Base-by-base conservation (phyloP, 1,139 yeast species). In the Magnusiomyces suaveolens region DNA sequence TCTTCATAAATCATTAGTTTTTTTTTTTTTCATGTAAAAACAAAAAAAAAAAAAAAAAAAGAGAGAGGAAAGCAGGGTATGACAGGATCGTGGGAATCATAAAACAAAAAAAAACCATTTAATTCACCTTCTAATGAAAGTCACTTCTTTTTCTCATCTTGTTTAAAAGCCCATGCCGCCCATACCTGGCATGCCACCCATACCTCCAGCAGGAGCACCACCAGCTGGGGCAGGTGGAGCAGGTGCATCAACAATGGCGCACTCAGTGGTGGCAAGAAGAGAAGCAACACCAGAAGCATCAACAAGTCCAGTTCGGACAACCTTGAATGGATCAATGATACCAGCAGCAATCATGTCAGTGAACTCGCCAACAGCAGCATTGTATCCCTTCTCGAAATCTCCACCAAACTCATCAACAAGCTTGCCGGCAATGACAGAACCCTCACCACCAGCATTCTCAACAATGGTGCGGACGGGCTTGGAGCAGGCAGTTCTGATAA, bases 221-320 rank as follows among this genome's bases (percentile, higher is more conserved):
- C 87, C 78, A 61, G 89, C 81, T 61, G 84, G 73, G 63, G 83
- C 78, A 72, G 87, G 80, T 64, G 92, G 95, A 75, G 87, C 90
- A 64, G 97, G 97, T 65, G 95, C 96, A 66, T 90, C 97, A 59
- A 90, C 97, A 69, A 92, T 88, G 62, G 97, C 97, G 74, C 97
- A 94, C 77, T 92, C 99, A 61, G 98, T 92, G 56, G 98, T 94
- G 63, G 97, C 98, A 72, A 92, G 81, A 72, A 92, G 80, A 33
- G 97, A 89, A 54, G 99, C 98, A 63, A 92, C 98, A 77, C 97
- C 96, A 56, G 95, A 81, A 58, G 99, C 99, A 67, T 92, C 98
- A 56, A 89, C 92, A 67, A 92, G 80, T 63, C 98, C 98, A 65
- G 89, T 85, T 78, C 95, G 88, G 62, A 94, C 98, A 67, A 94